Base-by-base conservation (phyloP, 768 basidiomycete genomes). In the Suillus cothurnatus region DNA sequence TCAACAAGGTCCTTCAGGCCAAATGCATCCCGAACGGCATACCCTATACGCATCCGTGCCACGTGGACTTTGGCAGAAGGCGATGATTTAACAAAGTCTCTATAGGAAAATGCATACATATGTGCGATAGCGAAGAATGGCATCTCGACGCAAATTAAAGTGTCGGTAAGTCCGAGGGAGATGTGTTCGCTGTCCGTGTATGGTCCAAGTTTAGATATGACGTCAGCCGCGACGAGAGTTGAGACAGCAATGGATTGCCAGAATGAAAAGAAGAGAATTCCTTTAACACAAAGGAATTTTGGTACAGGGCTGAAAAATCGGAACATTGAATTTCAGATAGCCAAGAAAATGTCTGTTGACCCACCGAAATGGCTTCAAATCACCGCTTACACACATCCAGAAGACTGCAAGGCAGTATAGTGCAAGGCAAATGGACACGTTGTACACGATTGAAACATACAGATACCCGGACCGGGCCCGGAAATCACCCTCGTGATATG, bases 241-340 rank as follows among this genome's bases (percentile, higher is more conserved):
- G 95, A 95, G 59, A 99, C 86, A 55, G 72, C 86, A 59, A 97
- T 85, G 26, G 92, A 88, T 75, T 99, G 97, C 97, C 97, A 99
- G 81, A 99, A 99, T 2, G 93, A 95, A 78, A 97, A 97, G 83
- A 98, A 98, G 26, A 99, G 84, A 69, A 99, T 95, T 53, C 97
- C 97, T 75, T 99, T 99, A 70, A 99, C 95, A 74, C 95, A 99
- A 32, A 99, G 88, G 78, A 99, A 99, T 77, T 99, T 99, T 3
- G 97, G 95, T 69, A 96, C 87, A 0, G 95, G 95, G 14, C 97
- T 91, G 71, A 26, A 23, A 67, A 64, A 32, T 67, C 59, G 28
- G 14, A 28, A 39, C 36, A 3, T 50, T 53, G 67, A 17, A 65
- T 61, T 45, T 32, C 34, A 62, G 60, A 59, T 50, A 26, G 61